Conservation (phyloP, 129 eudicot genomes). For the Flaveria ramosissima region DNA sequence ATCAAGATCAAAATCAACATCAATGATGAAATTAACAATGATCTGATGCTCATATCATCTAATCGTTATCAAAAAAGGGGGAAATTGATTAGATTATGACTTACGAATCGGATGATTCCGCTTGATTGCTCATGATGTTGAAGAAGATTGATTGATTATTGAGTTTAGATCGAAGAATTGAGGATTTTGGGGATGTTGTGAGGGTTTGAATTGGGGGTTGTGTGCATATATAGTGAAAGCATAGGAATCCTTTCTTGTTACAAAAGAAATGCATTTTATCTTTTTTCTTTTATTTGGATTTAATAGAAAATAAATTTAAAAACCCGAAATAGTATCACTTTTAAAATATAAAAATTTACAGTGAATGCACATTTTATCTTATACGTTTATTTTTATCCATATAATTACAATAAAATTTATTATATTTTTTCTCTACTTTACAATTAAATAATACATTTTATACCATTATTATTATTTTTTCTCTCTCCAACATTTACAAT, state of each 20-base stretch:
- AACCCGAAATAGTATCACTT: too few relatives aligned
- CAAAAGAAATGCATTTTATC: conserved; percentile 17
- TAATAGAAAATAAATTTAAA: background rate
- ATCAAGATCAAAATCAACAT: conserved; percentile 7
- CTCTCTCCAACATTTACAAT: too few relatives aligned
- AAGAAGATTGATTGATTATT: conserved; percentile 17
- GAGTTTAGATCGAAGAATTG: background rate
- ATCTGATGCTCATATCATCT: background rate
- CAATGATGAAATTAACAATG: background rate
- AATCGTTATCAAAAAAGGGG: background rate
- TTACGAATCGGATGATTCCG: conserved; percentile 89
- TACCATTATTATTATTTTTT: too few relatives aligned
- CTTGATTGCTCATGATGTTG: conserved; percentile 50
- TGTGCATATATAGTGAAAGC: conserved; percentile 25
- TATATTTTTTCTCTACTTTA: too few relatives aligned
- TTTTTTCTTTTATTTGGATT: background rate
- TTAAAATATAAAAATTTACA: too few relatives aligned
- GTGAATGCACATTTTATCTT: too few relatives aligned
- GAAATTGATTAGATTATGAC: conserved; percentile 5
- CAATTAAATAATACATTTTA: too few relatives aligned
- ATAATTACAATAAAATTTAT: too few relatives aligned
- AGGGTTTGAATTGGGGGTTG: conserved; percentile 16
- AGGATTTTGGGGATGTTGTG: conserved; percentile 22
- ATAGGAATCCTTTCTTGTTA: conserved; percentile 34
- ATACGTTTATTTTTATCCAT: too few relatives aligned